Base-by-base conservation (phyloP, 306 rosid genomes). In the Vachellia pachyceras region DNA sequence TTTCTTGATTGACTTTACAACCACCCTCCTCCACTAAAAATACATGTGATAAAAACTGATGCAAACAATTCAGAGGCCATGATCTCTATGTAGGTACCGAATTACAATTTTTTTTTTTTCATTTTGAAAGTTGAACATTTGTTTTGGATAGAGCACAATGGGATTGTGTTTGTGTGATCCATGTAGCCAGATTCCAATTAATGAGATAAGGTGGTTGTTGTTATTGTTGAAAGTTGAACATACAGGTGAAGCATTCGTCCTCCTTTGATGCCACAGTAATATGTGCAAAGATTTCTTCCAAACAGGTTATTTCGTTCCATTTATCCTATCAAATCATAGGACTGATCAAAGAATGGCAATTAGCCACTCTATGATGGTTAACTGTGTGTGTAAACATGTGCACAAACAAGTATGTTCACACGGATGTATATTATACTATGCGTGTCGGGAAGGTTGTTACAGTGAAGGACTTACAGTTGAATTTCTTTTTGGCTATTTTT, bases 401-500 rank as follows among this genome's bases (percentile, higher is more conserved):
- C 35, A 20, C 40, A 71, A 35, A 71, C 40, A 5, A 25, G 17
- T 8, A 0, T 5, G 60, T 17, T 15, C 15, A 15, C 29, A 22
- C 13, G 11, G n/a, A 40, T 17, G n/a, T 23, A 33, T 18, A 10
- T 41, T 67, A 7, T 39, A 49, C 67, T 12, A 2, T 25, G 67
- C 11, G 67, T 60, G 37, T 6, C 6, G 6, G 35, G 47, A 17
- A 22, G 72, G 15, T 68, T 68, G 73, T 68, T 20, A 44, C 6
- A 12, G 57, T 22, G 3, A 70, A 45, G 15, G 13, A 46, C 87
- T 78, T 76, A 87, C 90, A 65, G 63, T 87, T 87, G 68, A 87
- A 87, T 82, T 78, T 84, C 86, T 87, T 87, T 11, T 87, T 87
- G 0, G 90, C 84, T 47, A 84, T 78, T 29, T 39, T 71, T 64